A percentile compares a stretch with the other conserved stretches of the same genome.
Evolutionary conservation across 2,329 filamentous ascomycete species (phyloP).

Genomic region (Cercospora nicotianae): DNA sequence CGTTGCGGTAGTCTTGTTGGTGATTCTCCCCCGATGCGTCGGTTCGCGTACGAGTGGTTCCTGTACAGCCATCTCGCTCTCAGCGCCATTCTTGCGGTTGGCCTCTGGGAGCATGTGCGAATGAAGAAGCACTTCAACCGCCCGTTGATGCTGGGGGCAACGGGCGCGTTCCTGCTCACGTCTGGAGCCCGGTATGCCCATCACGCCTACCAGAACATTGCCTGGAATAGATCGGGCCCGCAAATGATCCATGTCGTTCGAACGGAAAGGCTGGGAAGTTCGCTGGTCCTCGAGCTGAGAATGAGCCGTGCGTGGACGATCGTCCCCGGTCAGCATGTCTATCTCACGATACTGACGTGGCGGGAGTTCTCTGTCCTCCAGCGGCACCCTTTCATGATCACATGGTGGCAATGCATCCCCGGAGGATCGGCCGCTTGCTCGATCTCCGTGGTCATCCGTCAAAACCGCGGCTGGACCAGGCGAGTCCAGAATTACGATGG

Average conservation of each 20-base stretch:
- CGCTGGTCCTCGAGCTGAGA: constrained; percentile 2
- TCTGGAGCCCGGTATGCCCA: background rate
- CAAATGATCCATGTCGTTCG: background rate
- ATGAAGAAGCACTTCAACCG: background rate
- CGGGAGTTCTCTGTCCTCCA: constrained; percentile 4
- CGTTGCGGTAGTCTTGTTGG: too few relatives aligned
- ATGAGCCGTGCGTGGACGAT: background rate
- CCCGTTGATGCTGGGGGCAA: background rate
- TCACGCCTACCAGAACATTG: background rate
- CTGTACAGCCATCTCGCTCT: background rate
- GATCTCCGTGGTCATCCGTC: background rate
- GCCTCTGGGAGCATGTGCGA: background rate
- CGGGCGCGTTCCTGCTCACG: background rate
- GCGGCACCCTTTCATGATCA: constrained; percentile 1
- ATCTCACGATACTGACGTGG: constrained; percentile 1
- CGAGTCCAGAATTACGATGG: too few relatives aligned
- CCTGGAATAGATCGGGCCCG: background rate
- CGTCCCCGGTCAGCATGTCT: background rate
- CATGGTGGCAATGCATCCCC: background rate
- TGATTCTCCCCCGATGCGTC: too few relatives aligned
- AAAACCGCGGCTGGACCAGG: constrained; percentile 1
- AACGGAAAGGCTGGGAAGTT: too few relatives aligned
- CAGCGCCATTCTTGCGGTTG: background rate
- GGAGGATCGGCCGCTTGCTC: background rate
- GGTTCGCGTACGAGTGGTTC: constrained; percentile 5